A percentile compares a stretch with the other conserved stretches of the same genome.
phyloP scores from a whole-genome alignment of 192 early-diverging fungal genomes.

The Funneliformis geosporum region DNA sequence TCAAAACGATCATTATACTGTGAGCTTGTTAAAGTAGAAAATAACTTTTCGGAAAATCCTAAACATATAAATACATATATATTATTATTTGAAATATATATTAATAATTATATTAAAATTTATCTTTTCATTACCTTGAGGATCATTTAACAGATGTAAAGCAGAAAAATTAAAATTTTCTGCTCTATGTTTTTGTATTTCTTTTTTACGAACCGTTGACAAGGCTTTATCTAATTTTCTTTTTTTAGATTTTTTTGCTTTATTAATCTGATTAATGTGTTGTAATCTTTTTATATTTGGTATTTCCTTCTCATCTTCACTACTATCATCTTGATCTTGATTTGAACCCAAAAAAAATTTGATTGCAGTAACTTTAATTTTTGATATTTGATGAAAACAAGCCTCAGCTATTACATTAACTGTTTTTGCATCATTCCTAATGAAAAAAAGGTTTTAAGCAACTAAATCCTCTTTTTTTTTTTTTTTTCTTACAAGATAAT shows the following conservation, averaged over 20 bases:
- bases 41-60: conserved; percentile 95
- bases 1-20: conserved; percentile 85
- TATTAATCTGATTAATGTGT: conserved; percentile 78
- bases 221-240: conserved; percentile 78
- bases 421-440: conserved; percentile 95
- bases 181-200: conserved; percentile 60
- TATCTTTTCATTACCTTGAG: conserved; percentile 66
- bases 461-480: background rate
- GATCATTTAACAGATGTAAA: conserved; percentile 92
- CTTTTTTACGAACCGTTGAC: conserved; percentile 70
- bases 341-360: conserved; percentile 91
- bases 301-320: conserved; percentile 56
- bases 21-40: conserved; percentile 69
- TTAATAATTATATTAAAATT: background rate
- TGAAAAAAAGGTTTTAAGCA: background rate
- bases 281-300: conserved; percentile 75
- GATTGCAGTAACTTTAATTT: conserved; percentile 89
- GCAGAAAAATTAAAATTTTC: conserved; percentile 92
- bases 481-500: background rate
- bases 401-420: conserved; percentile 98
- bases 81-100: background rate
- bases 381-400: conserved; percentile 88
- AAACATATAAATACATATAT: conserved; percentile 1
- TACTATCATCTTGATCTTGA: conserved; percentile 69
- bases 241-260: conserved; percentile 82